Percentiles rank a stretch among this genome's conserved stretches.
These are phyloP conservation scores for Cordyceps cicadae DNA, from an alignment of 2,329 filamentous ascomycete genomes.

Conservation along the genomic window DNA sequence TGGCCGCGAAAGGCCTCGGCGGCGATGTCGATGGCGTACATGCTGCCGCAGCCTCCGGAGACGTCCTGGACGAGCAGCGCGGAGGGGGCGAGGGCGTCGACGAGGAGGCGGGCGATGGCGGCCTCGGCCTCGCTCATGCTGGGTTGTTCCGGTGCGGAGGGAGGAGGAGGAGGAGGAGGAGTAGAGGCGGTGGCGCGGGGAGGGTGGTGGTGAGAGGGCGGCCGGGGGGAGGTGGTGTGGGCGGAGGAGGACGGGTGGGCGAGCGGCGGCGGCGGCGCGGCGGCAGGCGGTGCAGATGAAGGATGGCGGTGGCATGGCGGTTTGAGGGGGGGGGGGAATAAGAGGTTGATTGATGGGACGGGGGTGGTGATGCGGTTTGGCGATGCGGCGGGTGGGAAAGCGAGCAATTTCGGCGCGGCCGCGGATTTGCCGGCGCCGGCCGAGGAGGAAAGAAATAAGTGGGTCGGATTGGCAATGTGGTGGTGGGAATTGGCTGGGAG, in stretches of 20 bases:
- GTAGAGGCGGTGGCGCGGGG: neutral
- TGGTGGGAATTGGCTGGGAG: neutral
- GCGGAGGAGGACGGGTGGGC: neutral
- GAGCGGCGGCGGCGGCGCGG: neutral
- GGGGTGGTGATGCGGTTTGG: neutral
- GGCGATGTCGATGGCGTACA: slow-evolving; percentile 77
- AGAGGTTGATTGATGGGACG: neutral
- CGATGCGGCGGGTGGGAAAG: too few relatives aligned
- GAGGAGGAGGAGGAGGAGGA: neutral
- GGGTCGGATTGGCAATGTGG: neutral
- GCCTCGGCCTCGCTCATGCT: slow-evolving; percentile 44
- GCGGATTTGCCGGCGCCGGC: slow-evolving; percentile 8
- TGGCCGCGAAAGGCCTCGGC: slow-evolving; percentile 63
- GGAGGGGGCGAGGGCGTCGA: slow-evolving; percentile 38
- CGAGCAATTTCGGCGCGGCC: neutral
- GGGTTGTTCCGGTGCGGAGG: neutral
- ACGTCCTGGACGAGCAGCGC: slow-evolving; percentile 65
- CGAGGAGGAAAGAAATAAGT: neutral
- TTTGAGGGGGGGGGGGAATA: too few relatives aligned
- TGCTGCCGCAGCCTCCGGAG: slow-evolving; percentile 75
- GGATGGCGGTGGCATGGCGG: neutral
- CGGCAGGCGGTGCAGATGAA: neutral
- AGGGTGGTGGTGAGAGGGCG: neutral
- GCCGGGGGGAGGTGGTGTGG: neutral
- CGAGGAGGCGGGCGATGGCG: slow-evolving; percentile 47